phyloP scores from a whole-genome alignment of 2,329 filamentous ascomycete genomes.

The Colletotrichum ledebouriae region DNA sequence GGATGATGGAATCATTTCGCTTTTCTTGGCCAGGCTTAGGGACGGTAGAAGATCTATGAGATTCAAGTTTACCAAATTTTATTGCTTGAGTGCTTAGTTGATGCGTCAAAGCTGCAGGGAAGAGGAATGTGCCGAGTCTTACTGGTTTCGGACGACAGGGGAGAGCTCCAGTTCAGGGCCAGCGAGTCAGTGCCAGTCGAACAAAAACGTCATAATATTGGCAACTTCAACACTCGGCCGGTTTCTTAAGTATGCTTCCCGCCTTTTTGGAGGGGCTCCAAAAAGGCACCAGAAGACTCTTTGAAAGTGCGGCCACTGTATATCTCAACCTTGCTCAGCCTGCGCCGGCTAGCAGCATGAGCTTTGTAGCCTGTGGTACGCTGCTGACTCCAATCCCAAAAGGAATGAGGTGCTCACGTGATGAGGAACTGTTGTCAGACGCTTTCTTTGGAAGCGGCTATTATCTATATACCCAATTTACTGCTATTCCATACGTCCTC shows the following conservation, averaged over 20 bases:
- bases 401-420: background rate
- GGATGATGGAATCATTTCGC: constrained; percentile 35
- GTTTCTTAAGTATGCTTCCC: constrained; percentile 16
- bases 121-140: background rate
- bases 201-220: constrained; percentile 26
- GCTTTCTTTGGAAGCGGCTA: too few relatives aligned
- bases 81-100: background rate
- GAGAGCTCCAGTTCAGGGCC: background rate
- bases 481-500: too few relatives aligned
- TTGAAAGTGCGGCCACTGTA: too few relatives aligned
- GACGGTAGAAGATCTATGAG: constrained; percentile 40
- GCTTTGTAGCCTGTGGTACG: constrained; percentile 2
- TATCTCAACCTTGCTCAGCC: background rate
- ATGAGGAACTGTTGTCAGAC: background rate
- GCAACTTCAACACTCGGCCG: background rate
- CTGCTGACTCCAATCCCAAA: background rate
- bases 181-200: constrained; percentile 20
- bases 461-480: too few relatives aligned
- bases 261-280: background rate
- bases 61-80: constrained; percentile 37
- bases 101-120: background rate
- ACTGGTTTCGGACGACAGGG: background rate
- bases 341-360: constrained; percentile 6
- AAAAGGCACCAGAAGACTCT: background rate
- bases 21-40: constrained; percentile 32